Evolutionary conservation across 2,329 filamentous ascomycete genomes (phyloP).

Genomic region (Chaetomium globosum): DNA sequence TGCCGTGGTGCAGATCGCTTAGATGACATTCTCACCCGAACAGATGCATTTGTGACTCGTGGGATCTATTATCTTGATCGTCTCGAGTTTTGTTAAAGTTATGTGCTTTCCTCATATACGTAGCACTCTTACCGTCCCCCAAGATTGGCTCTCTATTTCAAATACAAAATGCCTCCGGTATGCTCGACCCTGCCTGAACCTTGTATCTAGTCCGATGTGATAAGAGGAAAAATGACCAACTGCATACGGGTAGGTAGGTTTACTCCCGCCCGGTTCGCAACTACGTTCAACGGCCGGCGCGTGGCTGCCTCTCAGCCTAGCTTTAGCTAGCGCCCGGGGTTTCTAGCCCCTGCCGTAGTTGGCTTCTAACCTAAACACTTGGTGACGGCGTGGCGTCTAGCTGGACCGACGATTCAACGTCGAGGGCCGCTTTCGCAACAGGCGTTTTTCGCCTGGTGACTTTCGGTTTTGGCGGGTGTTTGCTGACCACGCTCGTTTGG

Average conservation of each 20-base stretch:
- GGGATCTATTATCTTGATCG: not conserved
- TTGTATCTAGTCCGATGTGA: not conserved
- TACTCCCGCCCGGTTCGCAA: not conserved
- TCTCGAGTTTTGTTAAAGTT: not conserved
- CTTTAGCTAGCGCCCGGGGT: not conserved
- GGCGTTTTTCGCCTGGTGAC: not conserved
- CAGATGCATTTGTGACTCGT: not conserved
- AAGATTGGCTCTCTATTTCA: not conserved
- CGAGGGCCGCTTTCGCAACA: not conserved
- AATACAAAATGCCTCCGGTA: not conserved
- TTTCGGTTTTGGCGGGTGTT: conserved; percentile 15
- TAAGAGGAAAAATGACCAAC: not conserved
- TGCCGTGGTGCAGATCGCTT: not conserved
- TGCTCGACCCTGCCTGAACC: not conserved
- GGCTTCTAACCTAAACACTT: not conserved
- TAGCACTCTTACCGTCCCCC: no score
- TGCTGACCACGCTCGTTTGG: not conserved
- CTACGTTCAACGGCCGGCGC: not conserved
- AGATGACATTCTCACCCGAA: not conserved
- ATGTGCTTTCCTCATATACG: no score
- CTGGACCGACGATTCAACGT: not conserved
- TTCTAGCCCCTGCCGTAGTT: not conserved
- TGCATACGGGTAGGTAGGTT: not conserved
- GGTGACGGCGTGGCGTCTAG: not conserved
- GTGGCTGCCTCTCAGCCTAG: not conserved